Evolutionary conservation across 441 rosid genomes (phyloP).

Genomic region (Erodium moschatum): DNA sequence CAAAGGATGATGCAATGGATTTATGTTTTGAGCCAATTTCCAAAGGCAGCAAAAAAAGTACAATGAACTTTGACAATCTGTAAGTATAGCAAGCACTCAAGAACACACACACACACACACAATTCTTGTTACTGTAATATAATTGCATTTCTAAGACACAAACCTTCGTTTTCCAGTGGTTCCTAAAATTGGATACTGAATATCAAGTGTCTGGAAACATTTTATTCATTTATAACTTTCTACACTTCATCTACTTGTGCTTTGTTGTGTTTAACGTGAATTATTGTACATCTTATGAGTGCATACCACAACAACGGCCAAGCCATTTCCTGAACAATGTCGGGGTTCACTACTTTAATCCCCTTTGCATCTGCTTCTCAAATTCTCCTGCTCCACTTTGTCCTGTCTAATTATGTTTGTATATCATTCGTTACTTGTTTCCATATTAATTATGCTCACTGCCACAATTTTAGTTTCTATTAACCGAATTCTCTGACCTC

Average conservation of each 20-base stretch:
- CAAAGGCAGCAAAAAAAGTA: conserved; percentile 42
- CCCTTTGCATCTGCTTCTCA: background rate
- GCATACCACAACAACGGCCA: background rate
- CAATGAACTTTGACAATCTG: conserved; percentile 53
- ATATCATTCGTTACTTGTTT: background rate
- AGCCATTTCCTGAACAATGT: background rate
- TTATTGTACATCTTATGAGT: background rate
- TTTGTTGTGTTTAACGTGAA: background rate
- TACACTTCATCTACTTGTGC: background rate
- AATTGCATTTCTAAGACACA: background rate
- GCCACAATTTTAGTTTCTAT: background rate
- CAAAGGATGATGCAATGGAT: conserved; percentile 58
- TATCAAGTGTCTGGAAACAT: background rate
- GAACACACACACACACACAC: no score
- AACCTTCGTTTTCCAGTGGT: background rate
- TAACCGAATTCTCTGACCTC: background rate
- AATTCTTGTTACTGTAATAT: conserved; percentile 3
- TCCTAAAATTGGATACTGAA: no score
- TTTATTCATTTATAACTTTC: background rate
- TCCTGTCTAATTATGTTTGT: background rate
- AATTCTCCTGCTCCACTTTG: background rate
- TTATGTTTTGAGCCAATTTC: conserved; percentile 48
- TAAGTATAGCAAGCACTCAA: conserved; percentile 31
- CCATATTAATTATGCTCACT: background rate
- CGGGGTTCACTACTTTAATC: background rate